These are phyloP conservation scores for Ramalina peruviana DNA, from an alignment of 495 filamentous ascomycete species.

Conservation along the genomic window DNA sequence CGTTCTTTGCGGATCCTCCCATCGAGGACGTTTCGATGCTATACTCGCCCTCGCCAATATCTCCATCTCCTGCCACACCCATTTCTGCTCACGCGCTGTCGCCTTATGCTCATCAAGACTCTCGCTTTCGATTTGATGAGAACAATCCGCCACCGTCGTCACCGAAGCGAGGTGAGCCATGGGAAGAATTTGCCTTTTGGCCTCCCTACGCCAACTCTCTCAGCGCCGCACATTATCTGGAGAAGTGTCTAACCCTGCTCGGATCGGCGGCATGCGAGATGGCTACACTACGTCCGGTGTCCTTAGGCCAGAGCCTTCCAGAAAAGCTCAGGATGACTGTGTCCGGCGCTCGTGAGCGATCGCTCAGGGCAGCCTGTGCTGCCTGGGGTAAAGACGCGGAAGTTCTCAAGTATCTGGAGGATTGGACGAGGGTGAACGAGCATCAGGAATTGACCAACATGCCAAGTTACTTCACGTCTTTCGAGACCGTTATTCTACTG, in stretches of 20 bases:
- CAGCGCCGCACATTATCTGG: slow-evolving; percentile 73
- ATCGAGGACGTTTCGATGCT: slow-evolving; percentile 79
- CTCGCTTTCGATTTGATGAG: slow-evolving; percentile 64
- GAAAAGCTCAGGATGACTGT: slow-evolving; percentile 62
- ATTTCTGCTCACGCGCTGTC: slow-evolving; percentile 23
- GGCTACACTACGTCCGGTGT: slow-evolving; percentile 54
- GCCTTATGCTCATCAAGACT: slow-evolving; percentile 39
- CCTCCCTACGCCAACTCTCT: slow-evolving; percentile 83
- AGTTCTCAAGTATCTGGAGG: slow-evolving; percentile 75
- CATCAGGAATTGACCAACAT: slow-evolving; percentile 76
- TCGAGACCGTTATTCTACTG: slow-evolving; percentile 59
- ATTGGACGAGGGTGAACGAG: slow-evolving; percentile 73
- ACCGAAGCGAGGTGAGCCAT: slow-evolving; percentile 59
- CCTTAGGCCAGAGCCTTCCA: slow-evolving; percentile 38
- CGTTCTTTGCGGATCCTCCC: slow-evolving; percentile 80
- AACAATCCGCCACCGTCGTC: slow-evolving; percentile 66
- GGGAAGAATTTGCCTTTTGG: slow-evolving; percentile 97
- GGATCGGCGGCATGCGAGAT: slow-evolving; percentile 79
- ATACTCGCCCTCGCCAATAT: slow-evolving; percentile 62
- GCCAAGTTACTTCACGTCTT: slow-evolving; percentile 66
- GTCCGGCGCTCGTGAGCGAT: slow-evolving; percentile 67
- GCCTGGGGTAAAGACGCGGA: slow-evolving; percentile 85
- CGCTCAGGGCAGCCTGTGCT: slow-evolving; percentile 61
- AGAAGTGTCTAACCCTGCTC: slow-evolving; percentile 63
- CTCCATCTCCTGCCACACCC: slow-evolving; percentile 52